A percentile compares a stretch with the other conserved stretches of the same genome.
These are phyloP conservation scores for Claviceps sp. DNA, from an alignment of 2,329 filamentous ascomycete species.

Conservation along the genomic window DNA sequence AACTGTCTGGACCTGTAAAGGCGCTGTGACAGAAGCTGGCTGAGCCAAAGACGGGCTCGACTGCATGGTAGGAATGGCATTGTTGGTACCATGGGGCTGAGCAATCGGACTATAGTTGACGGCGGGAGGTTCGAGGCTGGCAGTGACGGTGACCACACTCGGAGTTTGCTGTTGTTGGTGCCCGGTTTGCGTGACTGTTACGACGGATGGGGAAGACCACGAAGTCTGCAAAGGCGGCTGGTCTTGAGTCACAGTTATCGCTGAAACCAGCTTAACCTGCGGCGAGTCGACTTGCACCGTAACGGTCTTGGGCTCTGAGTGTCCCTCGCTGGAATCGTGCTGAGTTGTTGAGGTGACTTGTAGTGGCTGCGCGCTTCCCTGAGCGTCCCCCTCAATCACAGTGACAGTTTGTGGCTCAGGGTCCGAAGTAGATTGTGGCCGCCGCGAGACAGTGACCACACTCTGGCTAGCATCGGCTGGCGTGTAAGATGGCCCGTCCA, in stretches of 20 bases:
- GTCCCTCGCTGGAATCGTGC: conserved; percentile 9
- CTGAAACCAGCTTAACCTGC: conserved; percentile 9
- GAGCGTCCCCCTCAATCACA: neutral
- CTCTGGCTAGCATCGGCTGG: conserved; percentile 3
- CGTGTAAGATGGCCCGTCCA: neutral
- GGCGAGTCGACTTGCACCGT: conserved; percentile 10
- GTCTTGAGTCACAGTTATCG: conserved; percentile 8
- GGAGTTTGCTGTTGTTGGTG: neutral
- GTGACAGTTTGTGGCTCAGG: conserved; percentile 5
- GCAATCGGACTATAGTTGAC: neutral
- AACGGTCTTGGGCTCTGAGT: conserved; percentile 9
- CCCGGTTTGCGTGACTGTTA: conserved; percentile 2
- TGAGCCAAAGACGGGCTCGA: conserved; percentile 7
- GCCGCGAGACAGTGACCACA: conserved; percentile 6
- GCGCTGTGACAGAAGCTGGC: conserved; percentile 12
- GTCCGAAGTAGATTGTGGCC: neutral
- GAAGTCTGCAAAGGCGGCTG: neutral
- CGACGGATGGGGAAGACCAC: neutral
- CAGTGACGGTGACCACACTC: neutral
- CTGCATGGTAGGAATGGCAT: conserved; percentile 8
- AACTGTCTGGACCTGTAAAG: conserved; percentile 8
- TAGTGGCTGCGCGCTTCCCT: neutral
- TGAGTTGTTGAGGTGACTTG: conserved; percentile 5
- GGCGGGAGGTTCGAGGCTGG: neutral
- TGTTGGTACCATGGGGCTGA: conserved; percentile 6